Conservation (phyloP, 306 rosid species). For the Fagus crenata region DNA sequence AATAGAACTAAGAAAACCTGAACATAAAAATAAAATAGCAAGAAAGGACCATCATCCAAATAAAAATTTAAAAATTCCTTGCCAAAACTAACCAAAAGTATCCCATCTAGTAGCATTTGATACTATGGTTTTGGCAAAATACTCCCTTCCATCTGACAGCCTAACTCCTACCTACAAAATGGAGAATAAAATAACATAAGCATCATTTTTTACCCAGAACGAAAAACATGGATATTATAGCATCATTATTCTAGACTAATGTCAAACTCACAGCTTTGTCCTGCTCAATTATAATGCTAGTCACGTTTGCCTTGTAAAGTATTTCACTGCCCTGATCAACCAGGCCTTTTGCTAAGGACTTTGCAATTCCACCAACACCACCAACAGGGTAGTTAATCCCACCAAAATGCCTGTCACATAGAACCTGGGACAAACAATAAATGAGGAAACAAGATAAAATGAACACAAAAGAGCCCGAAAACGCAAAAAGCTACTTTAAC, state of each 20-base stretch:
- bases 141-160: conserved; percentile 78
- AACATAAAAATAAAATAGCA: conserved; percentile 31
- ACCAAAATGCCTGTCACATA: conserved; percentile 93
- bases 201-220: conserved; percentile 20
- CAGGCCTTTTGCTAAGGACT: conserved; percentile 86
- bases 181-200: conserved; percentile 23
- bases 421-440: conserved; percentile 51
- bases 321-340: conserved; percentile 75
- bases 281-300: conserved; percentile 56
- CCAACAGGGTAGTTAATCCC: conserved; percentile 95
- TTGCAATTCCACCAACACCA: conserved; percentile 92
- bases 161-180: conserved; percentile 77
- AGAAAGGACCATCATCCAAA: conserved; percentile 27
- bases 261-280: conserved; percentile 79
- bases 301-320: conserved; percentile 88
- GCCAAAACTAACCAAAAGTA: conserved; percentile 76
- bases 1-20: conserved; percentile 6
- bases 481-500: conserved; percentile 11
- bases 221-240: background rate
- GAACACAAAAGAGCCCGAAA: conserved; percentile 6
- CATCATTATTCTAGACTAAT: conserved; percentile 20
- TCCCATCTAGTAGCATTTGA: conserved; percentile 99
- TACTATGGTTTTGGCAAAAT: conserved; percentile 78
- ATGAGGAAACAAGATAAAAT: conserved; percentile 17
- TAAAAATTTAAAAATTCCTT: background rate